These are phyloP conservation scores for Aurantiochytrium sp. DNA, from an alignment of 108 stramenopile species.

Conservation along the genomic window DNA sequence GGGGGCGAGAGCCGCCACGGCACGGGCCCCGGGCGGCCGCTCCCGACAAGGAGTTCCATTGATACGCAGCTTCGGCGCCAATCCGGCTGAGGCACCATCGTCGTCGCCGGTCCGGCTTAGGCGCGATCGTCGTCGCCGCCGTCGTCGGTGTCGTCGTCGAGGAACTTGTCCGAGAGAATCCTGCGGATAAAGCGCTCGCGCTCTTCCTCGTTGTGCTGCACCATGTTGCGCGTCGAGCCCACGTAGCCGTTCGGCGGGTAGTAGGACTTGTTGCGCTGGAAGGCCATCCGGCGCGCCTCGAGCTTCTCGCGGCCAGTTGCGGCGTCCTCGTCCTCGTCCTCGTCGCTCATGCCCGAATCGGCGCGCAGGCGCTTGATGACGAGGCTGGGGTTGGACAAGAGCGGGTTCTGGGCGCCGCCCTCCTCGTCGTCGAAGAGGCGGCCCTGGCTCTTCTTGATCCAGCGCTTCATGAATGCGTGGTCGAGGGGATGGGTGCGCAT, in stretches of 20 bases:
- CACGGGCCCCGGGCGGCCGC: too few relatives aligned
- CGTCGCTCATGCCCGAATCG: not conserved
- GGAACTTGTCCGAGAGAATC: not conserved
- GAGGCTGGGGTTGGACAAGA: not conserved
- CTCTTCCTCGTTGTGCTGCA: not conserved
- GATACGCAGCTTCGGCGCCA: too few relatives aligned
- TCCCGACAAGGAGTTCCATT: too few relatives aligned
- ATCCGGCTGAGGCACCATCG: too few relatives aligned
- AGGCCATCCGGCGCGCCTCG: not conserved
- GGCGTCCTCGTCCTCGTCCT: not conserved
- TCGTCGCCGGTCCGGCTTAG: too few relatives aligned
- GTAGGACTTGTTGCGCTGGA: not conserved
- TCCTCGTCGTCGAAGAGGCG: not conserved
- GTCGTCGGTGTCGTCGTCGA: not conserved
- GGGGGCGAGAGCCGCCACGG: too few relatives aligned
- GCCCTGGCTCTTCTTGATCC: not conserved
- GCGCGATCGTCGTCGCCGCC: too few relatives aligned
- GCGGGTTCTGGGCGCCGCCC: not conserved
- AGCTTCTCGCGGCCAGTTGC: not conserved
- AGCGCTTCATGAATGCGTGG: not conserved
- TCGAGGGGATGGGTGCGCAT: not conserved
- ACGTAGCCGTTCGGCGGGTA: not conserved
- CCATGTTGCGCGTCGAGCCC: not conserved
- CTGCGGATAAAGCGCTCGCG: not conserved
- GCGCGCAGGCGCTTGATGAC: not conserved